Conservation (phyloP, 2,329 filamentous ascomycete genomes). For the Chaetomium sp. region DNA sequence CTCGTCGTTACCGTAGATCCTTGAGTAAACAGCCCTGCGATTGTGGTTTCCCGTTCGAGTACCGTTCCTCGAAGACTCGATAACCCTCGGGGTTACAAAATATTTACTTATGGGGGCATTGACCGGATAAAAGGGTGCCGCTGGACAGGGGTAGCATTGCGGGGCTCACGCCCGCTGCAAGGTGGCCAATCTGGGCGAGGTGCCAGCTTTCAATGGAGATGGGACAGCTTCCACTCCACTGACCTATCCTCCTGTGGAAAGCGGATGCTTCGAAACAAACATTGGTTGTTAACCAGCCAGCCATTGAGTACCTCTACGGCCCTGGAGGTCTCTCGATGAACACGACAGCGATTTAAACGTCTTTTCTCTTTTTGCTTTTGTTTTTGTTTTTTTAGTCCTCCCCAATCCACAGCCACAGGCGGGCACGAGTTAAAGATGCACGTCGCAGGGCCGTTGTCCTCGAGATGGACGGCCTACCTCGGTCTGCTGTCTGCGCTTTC, state of each 20-base stretch:
- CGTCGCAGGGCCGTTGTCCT: slow-evolving; percentile 53
- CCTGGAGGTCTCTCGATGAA: slow-evolving; percentile 28
- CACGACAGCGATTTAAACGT: slow-evolving; percentile 15
- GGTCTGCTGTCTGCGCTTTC: slow-evolving; percentile 61
- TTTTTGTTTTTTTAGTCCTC: slow-evolving; percentile 16
- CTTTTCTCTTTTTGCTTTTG: background rate
- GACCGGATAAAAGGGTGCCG: slow-evolving; percentile 7
- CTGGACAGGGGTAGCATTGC: slow-evolving; percentile 3
- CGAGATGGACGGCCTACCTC: slow-evolving; percentile 66
- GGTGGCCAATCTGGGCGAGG: slow-evolving; percentile 27
- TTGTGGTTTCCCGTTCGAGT: background rate
- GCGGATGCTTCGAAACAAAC: slow-evolving; percentile 3
- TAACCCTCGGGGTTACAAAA: background rate
- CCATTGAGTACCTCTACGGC: slow-evolving; percentile 24
- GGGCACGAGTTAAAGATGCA: slow-evolving; percentile 48
- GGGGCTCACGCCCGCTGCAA: slow-evolving; percentile 14
- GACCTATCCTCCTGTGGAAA: background rate
- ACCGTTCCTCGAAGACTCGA: background rate
- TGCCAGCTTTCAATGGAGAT: slow-evolving; percentile 16
- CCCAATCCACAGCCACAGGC: background rate
- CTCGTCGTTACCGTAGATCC: background rate
- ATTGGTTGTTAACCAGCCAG: slow-evolving; percentile 1
- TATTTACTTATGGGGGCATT: background rate
- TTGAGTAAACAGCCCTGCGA: background rate
- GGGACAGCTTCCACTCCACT: slow-evolving; percentile 16